Conservation (phyloP, 345 rosid species). For the Hypericum androsaemum region DNA sequence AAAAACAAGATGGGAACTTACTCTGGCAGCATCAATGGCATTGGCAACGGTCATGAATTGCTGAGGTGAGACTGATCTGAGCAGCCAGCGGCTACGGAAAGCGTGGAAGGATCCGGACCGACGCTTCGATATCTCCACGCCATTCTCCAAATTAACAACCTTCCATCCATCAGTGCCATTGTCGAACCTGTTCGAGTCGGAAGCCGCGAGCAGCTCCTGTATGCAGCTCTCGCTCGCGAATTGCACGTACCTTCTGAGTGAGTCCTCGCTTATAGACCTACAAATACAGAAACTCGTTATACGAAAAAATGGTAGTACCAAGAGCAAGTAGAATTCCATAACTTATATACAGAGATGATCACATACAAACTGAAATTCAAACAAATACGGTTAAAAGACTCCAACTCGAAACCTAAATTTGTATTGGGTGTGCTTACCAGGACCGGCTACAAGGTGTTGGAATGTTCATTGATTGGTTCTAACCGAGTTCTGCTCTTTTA, state of each 20-base stretch:
- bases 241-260: conserved; percentile 58
- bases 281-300: neutral
- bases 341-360: no score
- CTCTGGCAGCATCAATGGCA: conserved; percentile 77
- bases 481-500: neutral
- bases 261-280: conserved; percentile 77
- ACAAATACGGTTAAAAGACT: neutral
- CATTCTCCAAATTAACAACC: conserved; percentile 34
- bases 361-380: neutral
- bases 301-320: no score
- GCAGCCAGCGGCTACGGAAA: conserved; percentile 64
- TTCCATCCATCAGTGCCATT: conserved; percentile 60
- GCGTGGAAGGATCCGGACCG: conserved; percentile 50
- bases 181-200: conserved; percentile 43
- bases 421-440: conserved; percentile 21
- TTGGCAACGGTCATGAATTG: conserved; percentile 71
- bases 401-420: no score
- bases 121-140: conserved; percentile 63
- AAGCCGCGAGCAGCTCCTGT: conserved; percentile 64
- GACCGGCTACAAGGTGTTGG: conserved; percentile 30
- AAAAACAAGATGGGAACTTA: conserved; percentile 7
- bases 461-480: conserved; percentile 24
- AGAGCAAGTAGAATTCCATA: no score
- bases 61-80: conserved; percentile 55
- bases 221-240: conserved; percentile 76